Conservation (phyloP, 176 grass and related monocot species). For the Microstegium vimineum region DNA sequence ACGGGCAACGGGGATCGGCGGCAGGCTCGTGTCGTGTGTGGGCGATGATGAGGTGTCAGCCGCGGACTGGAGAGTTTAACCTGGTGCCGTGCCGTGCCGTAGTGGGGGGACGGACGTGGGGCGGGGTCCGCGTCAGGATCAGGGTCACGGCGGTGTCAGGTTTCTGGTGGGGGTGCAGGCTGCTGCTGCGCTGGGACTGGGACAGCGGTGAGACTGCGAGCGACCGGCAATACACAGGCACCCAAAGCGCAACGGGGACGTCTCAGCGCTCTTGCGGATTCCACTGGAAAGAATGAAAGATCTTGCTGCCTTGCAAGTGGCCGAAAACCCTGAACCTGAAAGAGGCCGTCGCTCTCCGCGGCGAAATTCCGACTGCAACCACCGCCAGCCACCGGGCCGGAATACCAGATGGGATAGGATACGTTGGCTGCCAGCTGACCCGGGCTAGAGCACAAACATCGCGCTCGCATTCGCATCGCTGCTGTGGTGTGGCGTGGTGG, state of each 20-base stretch:
- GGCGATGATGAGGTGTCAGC: constrained; percentile 17
- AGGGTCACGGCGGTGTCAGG: not conserved
- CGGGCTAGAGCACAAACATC: not conserved
- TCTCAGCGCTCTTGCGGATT: not conserved
- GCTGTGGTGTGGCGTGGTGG: constrained; percentile 7
- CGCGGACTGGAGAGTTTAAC: not conserved
- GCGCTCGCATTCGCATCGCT: not conserved
- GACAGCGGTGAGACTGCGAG: not conserved
- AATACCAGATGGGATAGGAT: not conserved
- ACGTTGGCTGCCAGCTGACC: not conserved
- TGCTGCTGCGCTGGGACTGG: not conserved
- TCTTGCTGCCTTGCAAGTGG: not conserved
- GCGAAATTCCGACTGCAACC: not conserved
- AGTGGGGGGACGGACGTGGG: no score
- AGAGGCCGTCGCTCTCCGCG: not conserved
- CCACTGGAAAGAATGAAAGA: not conserved
- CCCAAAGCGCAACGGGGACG: not conserved
- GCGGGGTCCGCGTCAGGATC: not conserved
- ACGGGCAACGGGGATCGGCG: not conserved
- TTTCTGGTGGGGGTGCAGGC: not conserved
- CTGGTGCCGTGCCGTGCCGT: not conserved
- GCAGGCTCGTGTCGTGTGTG: not conserved
- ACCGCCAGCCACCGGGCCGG: not conserved
- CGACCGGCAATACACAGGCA: not conserved
- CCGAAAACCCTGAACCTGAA: not conserved